Percentiles rank a stretch among this genome's conserved stretches.
These are phyloP conservation scores for Talaromyces sp. DNA, from an alignment of 2,329 filamentous ascomycete species.

Conservation along the genomic window DNA sequence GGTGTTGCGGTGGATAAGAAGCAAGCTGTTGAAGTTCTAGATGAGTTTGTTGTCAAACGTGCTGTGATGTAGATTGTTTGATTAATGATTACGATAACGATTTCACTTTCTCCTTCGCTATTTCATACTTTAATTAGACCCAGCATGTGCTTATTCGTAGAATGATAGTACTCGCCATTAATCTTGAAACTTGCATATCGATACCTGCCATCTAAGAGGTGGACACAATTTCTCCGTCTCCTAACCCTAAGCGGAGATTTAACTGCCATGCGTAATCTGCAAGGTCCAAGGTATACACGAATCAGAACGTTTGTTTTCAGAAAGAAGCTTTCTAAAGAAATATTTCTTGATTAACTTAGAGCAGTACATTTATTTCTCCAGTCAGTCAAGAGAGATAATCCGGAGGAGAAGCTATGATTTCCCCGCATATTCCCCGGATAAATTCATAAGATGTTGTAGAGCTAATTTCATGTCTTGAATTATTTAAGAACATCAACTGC, in stretches of 20 bases:
- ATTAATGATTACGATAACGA: neutral
- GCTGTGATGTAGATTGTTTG: slow-evolving; percentile 26
- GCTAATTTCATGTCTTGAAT: neutral
- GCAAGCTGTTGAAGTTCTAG: slow-evolving; percentile 28
- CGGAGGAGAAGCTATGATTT: neutral
- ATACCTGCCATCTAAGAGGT: slow-evolving; percentile 22
- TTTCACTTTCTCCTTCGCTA: neutral
- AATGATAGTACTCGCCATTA: neutral
- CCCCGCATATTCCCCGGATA: slow-evolving; percentile 9
- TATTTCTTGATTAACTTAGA: neutral
- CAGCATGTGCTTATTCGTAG: neutral
- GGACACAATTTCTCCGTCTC: slow-evolving; percentile 26
- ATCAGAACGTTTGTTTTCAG: neutral
- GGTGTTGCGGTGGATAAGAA: slow-evolving; percentile 29
- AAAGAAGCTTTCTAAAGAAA: neutral
- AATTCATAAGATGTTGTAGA: neutral
- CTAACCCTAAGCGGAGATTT: slow-evolving; percentile 8
- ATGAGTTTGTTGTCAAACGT: slow-evolving; percentile 19
- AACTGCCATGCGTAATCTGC: neutral
- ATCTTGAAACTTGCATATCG: neutral
- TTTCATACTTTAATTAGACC: neutral
- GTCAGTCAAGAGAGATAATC: neutral
- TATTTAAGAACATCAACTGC: neutral
- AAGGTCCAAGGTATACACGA: neutral
- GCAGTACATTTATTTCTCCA: neutral